Evolutionary conservation across 2,329 filamentous ascomycete species (phyloP).

Genomic region (Talaromyces sp.): DNA sequence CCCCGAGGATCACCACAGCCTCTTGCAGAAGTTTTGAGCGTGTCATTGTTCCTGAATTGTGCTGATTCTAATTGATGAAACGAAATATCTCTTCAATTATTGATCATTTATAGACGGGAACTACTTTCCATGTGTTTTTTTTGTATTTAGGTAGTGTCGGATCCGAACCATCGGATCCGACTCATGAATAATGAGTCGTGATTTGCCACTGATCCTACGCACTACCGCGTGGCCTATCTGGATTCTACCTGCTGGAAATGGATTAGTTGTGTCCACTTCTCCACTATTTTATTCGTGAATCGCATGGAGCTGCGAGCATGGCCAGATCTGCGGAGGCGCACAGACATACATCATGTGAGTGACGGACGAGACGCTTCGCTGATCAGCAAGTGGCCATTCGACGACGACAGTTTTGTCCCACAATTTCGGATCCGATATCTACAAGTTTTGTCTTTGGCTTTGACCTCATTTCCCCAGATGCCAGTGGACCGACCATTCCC

Average conservation of each 20-base stretch:
- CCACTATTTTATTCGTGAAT: background rate
- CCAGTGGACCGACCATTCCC: background rate
- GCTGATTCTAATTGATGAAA: background rate
- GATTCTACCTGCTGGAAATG: background rate
- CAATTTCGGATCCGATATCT: background rate
- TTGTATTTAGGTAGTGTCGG: background rate
- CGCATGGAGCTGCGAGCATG: background rate
- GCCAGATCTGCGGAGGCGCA: background rate
- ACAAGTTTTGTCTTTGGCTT: background rate
- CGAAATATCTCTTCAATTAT: background rate
- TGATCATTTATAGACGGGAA: background rate
- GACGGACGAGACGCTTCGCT: background rate
- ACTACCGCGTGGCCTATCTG: background rate
- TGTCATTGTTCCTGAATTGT: background rate
- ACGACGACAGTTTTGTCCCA: background rate
- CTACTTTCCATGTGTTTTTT: background rate
- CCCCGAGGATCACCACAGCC: constrained; percentile 24
- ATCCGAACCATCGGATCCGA: background rate
- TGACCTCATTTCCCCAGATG: background rate
- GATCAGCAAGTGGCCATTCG: background rate
- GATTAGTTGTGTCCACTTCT: background rate
- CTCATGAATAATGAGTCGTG: background rate
- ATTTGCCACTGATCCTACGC: background rate
- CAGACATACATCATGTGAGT: background rate
- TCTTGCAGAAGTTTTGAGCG: constrained; percentile 2